Base-by-base conservation (phyloP, 2,329 filamentous ascomycete genomes). In the Fusarium mundagurra region DNA sequence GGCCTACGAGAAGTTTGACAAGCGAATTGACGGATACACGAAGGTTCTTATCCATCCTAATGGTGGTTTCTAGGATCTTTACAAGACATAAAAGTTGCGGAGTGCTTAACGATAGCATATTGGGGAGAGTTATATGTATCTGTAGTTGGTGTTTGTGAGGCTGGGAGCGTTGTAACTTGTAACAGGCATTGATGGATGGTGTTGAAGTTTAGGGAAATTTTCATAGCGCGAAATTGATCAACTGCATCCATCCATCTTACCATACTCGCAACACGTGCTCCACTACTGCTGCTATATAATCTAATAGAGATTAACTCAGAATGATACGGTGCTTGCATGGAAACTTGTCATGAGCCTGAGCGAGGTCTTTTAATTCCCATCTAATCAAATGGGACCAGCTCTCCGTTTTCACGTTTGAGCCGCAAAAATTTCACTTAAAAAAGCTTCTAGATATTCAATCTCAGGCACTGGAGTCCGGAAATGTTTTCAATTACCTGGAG, bases 21-120 rank as follows among this genome's bases (percentile, higher is more conserved):
- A 89, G 81, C 83, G 90, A 55, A 86, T 91, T 39, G 90, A 92
- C 50, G 91, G 91, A 2, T 92, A 91, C 71, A 92, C 90, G 18
- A 92, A 93, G 82, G 90, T 92, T 18, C 82, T 92, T 67, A 90
- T 92, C 66, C 91, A 92, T 77, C 91, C 90, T 0, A 92, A 92
- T 71, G 90, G 90, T 9, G 80, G 74, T 6, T 80, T 80, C 33
- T 79, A 36, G 69, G 16, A 13, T 3, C 5, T 44, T 24, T 34
- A 29, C 16, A 17, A 29, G 18, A 31, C 6, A 24, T 34, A 44
- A 29, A 31, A 33, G 39, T 10, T 45, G 18, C 24, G 39, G 38
- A 20, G 18, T 29, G 24, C 24, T 47, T 31, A 33, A 34, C 14
- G 20, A 24, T 22, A 24, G 38, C 16, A 20, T 50, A n/a, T 22